These are phyloP conservation scores for Boletus rufocinnamomeus DNA, from an alignment of 768 basidiomycete species.

Conservation along the genomic window DNA sequence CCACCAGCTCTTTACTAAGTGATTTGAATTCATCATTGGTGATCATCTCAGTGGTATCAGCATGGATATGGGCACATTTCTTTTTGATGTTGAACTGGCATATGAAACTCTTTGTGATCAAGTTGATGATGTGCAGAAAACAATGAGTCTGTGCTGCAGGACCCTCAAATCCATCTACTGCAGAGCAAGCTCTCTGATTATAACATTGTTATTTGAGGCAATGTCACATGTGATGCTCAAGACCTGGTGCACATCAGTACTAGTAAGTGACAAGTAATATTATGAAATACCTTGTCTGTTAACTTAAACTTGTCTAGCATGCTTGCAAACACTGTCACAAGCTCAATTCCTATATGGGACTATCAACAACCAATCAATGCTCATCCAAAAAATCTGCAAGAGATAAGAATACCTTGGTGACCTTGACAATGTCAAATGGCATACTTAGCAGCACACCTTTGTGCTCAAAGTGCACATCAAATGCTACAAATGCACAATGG, in stretches of 20 bases:
- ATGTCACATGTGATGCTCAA: constrained; percentile 21
- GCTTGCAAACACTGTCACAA: no score
- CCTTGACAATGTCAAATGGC: background rate
- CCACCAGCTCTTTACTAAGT: background rate
- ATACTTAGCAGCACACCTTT: background rate
- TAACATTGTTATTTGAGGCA: constrained; percentile 29
- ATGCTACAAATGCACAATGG: background rate
- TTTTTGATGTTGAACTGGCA: background rate
- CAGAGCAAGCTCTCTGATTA: constrained; percentile 2
- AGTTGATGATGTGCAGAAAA: constrained; percentile 42
- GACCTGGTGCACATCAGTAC: background rate
- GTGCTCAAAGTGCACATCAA: constrained; percentile 1
- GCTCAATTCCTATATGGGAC: no score
- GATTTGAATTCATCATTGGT: background rate
- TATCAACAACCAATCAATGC: background rate
- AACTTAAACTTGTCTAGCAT: no score
- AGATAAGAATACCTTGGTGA: background rate
- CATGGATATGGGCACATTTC: no score
- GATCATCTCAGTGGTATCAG: background rate
- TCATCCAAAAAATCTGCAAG: background rate
- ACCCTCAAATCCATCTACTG: background rate
- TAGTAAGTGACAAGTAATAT: no score
- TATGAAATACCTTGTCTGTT: no score
- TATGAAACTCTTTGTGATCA: constrained; percentile 20
- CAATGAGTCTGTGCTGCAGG: constrained; percentile 23